These are phyloP conservation scores for Botryotinia convoluta DNA, from an alignment of 2,329 filamentous ascomycete species.

Conservation along the genomic window DNA sequence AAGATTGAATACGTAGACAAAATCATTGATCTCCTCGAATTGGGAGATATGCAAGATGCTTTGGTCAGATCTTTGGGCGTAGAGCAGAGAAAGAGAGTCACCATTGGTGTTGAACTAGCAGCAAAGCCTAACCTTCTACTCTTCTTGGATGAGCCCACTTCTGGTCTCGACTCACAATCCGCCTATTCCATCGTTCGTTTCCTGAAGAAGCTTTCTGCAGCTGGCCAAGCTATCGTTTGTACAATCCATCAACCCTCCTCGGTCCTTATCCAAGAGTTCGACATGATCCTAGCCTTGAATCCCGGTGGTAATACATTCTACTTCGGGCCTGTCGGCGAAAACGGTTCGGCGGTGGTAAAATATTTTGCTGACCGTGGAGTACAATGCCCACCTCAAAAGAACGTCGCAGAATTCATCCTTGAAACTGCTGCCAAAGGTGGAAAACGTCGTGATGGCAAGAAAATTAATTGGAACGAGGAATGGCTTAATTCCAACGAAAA, in stretches of 20 bases:
- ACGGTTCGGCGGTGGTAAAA: slow-evolving; percentile 60
- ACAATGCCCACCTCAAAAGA: slow-evolving; percentile 63
- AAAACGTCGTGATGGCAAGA: slow-evolving; percentile 49
- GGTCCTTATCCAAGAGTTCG: slow-evolving; percentile 68
- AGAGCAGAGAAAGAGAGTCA: slow-evolving; percentile 62
- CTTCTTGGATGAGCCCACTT: slow-evolving; percentile 72
- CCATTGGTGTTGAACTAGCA: slow-evolving; percentile 71
- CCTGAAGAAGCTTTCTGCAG: slow-evolving; percentile 62
- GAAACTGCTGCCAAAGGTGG: slow-evolving; percentile 59
- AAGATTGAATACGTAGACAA: slow-evolving; percentile 66
- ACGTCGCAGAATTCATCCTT: slow-evolving; percentile 64
- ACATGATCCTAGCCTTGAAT: slow-evolving; percentile 69
- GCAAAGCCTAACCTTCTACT: slow-evolving; percentile 66
- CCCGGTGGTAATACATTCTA: slow-evolving; percentile 68
- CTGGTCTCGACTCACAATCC: slow-evolving; percentile 66
- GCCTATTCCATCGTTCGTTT: slow-evolving; percentile 68
- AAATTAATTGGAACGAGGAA: slow-evolving; percentile 71
- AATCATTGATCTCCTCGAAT: slow-evolving; percentile 63
- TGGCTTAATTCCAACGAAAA: slow-evolving; percentile 67
- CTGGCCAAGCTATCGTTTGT: slow-evolving; percentile 70
- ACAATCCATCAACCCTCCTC: slow-evolving; percentile 73
- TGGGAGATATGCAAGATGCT: slow-evolving; percentile 65
- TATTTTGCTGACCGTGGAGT: slow-evolving; percentile 68
- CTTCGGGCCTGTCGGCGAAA: slow-evolving; percentile 69
- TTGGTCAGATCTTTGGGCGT: slow-evolving; percentile 63